Percentiles rank a stretch among this genome's conserved stretches.
phyloP scores from a whole-genome alignment of 129 eudicot genomes.

The Chrysanthemum seticuspe region DNA sequence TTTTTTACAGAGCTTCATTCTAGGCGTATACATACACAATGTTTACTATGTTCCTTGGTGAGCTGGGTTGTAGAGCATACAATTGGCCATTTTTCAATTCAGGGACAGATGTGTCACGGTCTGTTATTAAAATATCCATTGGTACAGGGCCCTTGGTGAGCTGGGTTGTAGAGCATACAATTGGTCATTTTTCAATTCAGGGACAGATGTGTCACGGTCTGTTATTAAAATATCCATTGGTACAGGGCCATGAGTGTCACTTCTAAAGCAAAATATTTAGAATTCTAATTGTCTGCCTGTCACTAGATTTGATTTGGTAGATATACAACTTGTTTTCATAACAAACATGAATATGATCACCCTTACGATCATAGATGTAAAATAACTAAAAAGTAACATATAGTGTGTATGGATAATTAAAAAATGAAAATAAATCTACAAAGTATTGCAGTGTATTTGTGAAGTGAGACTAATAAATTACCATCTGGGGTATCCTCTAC shows the following conservation, averaged over 20 bases:
- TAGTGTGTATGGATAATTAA: neutral
- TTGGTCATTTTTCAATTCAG: neutral
- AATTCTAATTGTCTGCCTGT: neutral
- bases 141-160: neutral
- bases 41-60: neutral
- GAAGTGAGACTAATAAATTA: constrained; percentile 24
- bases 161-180: neutral
- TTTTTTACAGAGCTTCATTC: neutral
- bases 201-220: neutral
- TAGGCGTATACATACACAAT: too few species aligned
- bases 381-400: neutral
- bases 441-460: neutral
- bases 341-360: neutral
- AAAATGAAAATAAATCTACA: neutral
- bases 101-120: neutral
- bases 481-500: constrained; percentile 76
- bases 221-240: neutral
- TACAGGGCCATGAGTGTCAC: constrained; percentile 4
- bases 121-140: neutral
- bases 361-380: constrained; percentile 2
- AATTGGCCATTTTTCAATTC: neutral
- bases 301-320: neutral
- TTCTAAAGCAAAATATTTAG: neutral
- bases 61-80: neutral
- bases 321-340: neutral